Base-by-base conservation (phyloP, 2,329 filamentous ascomycete species). In the Trichocomaceae sp. region DNA sequence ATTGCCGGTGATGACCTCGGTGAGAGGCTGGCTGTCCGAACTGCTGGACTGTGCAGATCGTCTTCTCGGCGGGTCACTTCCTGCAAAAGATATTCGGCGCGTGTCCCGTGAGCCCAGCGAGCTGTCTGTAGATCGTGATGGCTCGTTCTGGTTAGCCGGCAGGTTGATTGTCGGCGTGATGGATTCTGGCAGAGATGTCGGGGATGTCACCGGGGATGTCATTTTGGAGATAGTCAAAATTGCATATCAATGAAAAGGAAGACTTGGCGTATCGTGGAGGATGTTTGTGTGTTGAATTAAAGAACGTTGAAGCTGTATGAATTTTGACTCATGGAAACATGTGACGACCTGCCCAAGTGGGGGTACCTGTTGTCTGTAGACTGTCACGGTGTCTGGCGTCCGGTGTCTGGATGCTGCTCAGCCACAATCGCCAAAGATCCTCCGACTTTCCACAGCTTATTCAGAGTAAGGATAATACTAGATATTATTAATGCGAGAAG, bases 11-110 rank as follows among this genome's bases (percentile, higher is more conserved):
- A 57, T 57, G 55, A 63, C 71, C 48, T 56, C 56, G 10, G 63
- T 62, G 5, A 64, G 58, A 26, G 69, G 57, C 51, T 65, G 64
- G 5, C 63, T 57, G 23, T 69, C 65, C 8, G 67, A 58, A 8
- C 58, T 52, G 49, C 66, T 68, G 57, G 73, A 74, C 54, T 73
- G 70, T 44, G 73, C 71, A 7, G 71, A 73, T 51, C 64, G 68
- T 39, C 67, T 63, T 10, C 68, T 41, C 15, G 50, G 66, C 8
- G 64, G 58, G 47, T 62, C 62, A 15, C 65, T 64, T 39, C 60
- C 60, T 20, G 60, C 52, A 13, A 64, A 61, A 17, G 63, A 63
- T 13, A 60, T 63, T 39, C 59, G 31, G 29, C 49, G 50, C 35
- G n/a, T 49, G 13, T 57, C 52, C 7, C 45, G 44, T 13, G 35